Evolutionary conservation across 2,329 filamentous ascomycete genomes (phyloP), one percentile per base, ranked within the genome.

Genomic region (Botrytis elliptica): DNA sequence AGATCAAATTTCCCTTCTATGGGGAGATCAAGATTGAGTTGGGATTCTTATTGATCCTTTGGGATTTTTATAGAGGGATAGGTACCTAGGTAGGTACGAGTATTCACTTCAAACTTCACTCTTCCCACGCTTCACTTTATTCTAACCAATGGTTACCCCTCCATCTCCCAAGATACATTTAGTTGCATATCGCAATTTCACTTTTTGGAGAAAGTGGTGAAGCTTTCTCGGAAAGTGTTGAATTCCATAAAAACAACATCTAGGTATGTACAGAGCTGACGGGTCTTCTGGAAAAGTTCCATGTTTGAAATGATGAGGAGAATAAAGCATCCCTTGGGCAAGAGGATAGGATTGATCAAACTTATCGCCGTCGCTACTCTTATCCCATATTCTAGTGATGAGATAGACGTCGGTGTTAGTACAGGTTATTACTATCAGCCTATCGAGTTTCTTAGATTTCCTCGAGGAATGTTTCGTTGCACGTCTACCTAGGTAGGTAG

Each of bases 21-120:
- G 38, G 42, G 2, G 22, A 64, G 2, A 42, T 29, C 0, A 12
- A 29, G 25, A 29, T 20, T 25, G 14, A 63, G 1, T 36, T 36
- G 16, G 10, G 22, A 2, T 22, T 5, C 1, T 22, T 22, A 4
- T 3, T 6, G 1, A 22, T 22, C 4, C 0, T 60, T 36, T 20
- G 18, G 0, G 12, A 12, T 9, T 3, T 60, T 20, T 0, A 4
- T 38, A 33, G 20, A 46, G 44, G 44, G 36, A 38, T 38, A 38
- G 36, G 36, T 38, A 36, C 4, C 36, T 42, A 25, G 44, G 6
- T 7, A 20, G 44, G 44, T 22, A 22, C 8, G 9, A 52, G 7
- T 29, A 57, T 57, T 57, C 55, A 60, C 57, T 60, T 60, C 9
- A 52, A 4, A 52, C 57, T 6, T 46, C 29, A 22, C 33, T 60